Conservation (phyloP, 202 grass and related monocot genomes). For the Schoenoplectus triqueter region DNA sequence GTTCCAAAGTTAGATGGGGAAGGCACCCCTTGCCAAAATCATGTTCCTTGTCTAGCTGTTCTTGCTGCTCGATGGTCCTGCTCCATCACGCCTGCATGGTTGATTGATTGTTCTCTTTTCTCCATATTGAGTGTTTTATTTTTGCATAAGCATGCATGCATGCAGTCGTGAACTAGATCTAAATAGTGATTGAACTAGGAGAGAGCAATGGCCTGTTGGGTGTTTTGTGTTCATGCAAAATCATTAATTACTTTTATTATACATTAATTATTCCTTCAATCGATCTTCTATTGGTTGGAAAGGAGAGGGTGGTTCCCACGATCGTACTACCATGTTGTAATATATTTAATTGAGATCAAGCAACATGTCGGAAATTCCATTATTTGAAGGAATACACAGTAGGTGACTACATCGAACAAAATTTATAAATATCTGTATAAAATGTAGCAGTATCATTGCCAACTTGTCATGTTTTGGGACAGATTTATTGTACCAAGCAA, state of each 20-base stretch:
- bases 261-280: not conserved
- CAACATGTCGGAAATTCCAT: conserved; percentile 17
- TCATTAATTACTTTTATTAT: conserved; percentile 5
- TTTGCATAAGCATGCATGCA: not conserved
- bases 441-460: not conserved
- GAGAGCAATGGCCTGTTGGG: not conserved
- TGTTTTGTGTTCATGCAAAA: not conserved
- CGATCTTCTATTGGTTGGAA: not conserved
- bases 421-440: not conserved
- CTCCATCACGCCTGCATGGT: conserved; percentile 4
- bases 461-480: too few species aligned
- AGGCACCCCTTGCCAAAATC: not conserved
- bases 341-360: conserved; percentile 13
- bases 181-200: not conserved
- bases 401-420: not conserved
- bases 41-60: conserved; percentile 22
- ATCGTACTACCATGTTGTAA: not conserved
- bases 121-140: not conserved
- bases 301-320: not conserved
- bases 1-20: not conserved
- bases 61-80: conserved; percentile 14
- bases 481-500: too few species aligned
- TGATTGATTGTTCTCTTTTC: not conserved
- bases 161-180: conserved; percentile 2
- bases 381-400: not conserved